A percentile compares a stretch with the other conserved stretches of the same genome.
phyloP scores from a whole-genome alignment of 495 filamentous ascomycete species.

The Neurospora cerealis region DNA sequence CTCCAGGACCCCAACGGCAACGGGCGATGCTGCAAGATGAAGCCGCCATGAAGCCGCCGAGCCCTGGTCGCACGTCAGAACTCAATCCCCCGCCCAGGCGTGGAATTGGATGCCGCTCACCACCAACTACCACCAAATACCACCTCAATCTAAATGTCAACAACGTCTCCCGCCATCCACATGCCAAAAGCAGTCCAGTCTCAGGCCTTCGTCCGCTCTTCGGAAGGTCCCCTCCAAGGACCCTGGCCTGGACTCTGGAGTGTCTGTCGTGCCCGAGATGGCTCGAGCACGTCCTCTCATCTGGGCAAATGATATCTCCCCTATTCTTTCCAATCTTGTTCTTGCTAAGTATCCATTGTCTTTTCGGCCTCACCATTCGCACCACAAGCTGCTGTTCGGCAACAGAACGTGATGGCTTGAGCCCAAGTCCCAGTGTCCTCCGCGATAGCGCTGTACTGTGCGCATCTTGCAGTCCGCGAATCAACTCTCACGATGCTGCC shows the following conservation, averaged over 20 bases:
- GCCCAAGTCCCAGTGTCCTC: background rate
- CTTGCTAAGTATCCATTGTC: background rate
- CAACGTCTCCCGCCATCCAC: background rate
- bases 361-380: background rate
- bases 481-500: background rate
- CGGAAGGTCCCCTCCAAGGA: background rate
- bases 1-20: background rate
- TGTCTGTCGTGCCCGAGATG: background rate
- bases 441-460: background rate
- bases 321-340: background rate
- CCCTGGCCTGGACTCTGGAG: background rate
- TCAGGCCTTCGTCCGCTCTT: background rate
- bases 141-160: background rate
- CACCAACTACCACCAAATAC: background rate
- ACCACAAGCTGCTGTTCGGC: background rate
- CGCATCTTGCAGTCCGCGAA: background rate
- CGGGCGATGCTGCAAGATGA: background rate
- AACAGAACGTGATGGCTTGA: background rate
- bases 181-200: background rate
- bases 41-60: background rate
- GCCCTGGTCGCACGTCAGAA: background rate
- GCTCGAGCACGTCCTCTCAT: background rate
- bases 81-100: background rate
- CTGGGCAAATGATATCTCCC: background rate
- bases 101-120: background rate